Percentiles rank a stretch among this genome's conserved stretches.
phyloP scores from a whole-genome alignment of 768 basidiomycete species.

The Austroboletus festivus region DNA sequence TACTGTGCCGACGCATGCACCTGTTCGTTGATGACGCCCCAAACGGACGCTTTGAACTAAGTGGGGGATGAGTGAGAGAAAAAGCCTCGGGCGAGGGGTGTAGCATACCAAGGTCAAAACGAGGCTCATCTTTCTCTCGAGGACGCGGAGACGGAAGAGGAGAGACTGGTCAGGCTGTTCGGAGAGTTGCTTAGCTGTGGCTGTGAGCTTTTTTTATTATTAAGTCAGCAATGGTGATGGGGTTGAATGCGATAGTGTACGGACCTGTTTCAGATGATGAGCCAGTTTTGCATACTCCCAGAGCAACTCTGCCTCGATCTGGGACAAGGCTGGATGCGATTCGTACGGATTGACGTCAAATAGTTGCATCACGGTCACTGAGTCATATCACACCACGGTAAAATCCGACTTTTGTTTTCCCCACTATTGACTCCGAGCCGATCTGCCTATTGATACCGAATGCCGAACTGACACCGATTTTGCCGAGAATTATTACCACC shows the following conservation, averaged over 20 bases:
- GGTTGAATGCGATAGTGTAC: too few species aligned
- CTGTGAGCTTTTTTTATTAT: too few species aligned
- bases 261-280: conserved; percentile 73
- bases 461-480: conserved; percentile 1
- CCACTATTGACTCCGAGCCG: not conserved
- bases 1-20: conserved; percentile 28
- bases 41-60: conserved; percentile 98
- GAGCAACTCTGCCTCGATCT: conserved; percentile 73
- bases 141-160: conserved; percentile 66
- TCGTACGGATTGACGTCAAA: conserved; percentile 70
- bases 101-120: conserved; percentile 80
- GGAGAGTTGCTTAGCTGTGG: conserved; percentile 64
- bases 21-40: conserved; percentile 88
- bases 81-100: not conserved
- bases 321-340: conserved; percentile 60
- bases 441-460: too few species aligned
- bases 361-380: not conserved
- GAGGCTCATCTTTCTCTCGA: conserved; percentile 94
- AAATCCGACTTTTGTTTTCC: not conserved
- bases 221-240: not conserved
- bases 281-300: conserved; percentile 93
- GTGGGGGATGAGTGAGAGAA: conserved; percentile 5
- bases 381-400: too few species aligned
- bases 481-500: not conserved
- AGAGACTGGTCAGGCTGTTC: conserved; percentile 77